Conservation (phyloP, 495 filamentous ascomycete species). For the Podospora pseudopauciseta region DNA sequence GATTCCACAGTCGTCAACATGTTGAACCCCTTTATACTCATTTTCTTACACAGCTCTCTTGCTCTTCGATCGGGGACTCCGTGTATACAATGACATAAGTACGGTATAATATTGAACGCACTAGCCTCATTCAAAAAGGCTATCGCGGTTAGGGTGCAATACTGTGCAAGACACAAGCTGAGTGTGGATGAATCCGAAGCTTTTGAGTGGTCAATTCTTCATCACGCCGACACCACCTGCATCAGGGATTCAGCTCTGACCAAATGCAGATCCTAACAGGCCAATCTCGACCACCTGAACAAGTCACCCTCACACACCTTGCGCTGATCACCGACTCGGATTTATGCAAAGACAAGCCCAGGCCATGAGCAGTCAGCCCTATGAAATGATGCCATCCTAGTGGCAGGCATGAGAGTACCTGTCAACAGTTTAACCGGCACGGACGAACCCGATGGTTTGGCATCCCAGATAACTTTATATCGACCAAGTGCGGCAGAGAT, state of each 20-base stretch:
- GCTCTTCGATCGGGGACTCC: not conserved
- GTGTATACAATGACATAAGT: not conserved
- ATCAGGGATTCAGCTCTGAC: not conserved
- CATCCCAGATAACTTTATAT: not conserved
- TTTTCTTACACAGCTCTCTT: not conserved
- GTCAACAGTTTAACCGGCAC: not conserved
- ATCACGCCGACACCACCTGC: not conserved
- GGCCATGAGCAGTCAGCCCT: not conserved
- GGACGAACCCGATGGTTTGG: not conserved
- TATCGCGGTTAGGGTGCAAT: not conserved
- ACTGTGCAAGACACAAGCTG: not conserved
- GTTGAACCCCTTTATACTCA: not conserved
- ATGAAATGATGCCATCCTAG: not conserved
- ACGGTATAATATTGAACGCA: not conserved
- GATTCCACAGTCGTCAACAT: no score
- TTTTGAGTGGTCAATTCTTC: not conserved
- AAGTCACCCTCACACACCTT: not conserved
- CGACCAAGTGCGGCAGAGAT: not conserved
- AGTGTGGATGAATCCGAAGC: not conserved
- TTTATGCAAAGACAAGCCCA: not conserved
- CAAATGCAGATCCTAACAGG: not conserved
- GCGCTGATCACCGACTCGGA: not conserved
- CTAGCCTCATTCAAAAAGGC: not conserved
- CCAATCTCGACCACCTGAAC: not conserved
- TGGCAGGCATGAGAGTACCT: not conserved